These are phyloP conservation scores for Ligustrum vulgare DNA, from an alignment of 257 asterid genomes.

Conservation along the genomic window DNA sequence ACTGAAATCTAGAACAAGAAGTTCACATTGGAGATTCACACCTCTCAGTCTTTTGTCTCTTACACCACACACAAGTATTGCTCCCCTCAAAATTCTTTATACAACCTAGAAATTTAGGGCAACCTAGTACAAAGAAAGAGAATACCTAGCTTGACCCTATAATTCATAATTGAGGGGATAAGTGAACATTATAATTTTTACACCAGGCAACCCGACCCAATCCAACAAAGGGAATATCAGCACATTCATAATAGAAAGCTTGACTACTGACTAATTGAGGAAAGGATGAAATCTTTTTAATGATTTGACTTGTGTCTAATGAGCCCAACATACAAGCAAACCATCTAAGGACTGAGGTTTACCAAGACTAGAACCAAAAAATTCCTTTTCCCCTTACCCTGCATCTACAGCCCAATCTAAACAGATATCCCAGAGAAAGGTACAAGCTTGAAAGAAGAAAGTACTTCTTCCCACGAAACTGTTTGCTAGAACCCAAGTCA, in stretches of 20 bases:
- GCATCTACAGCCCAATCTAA: conserved; percentile 7
- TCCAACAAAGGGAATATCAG: not conserved
- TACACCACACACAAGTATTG: not conserved
- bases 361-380: not conserved
- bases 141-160: not conserved
- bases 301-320: not conserved
- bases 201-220: not conserved
- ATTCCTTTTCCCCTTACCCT: not conserved
- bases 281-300: not conserved
- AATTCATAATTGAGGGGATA: not conserved
- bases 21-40: not conserved
- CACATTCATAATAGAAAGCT: not conserved
- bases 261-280: not conserved
- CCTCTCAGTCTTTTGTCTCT: not conserved
- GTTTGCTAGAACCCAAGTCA: not conserved
- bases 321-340: not conserved
- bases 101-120: not conserved
- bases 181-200: not conserved
- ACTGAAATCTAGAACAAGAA: not conserved
- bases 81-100: not conserved
- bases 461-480: conserved; percentile 13
- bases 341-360: conserved; percentile 9
- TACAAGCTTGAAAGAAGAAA: conserved; percentile 25
- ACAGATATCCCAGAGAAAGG: conserved; percentile 19
- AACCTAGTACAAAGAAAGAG: not conserved